Evolutionary conservation across 805 yeast genomes (phyloP).

Genomic region (Priceomyces castillae): DNA sequence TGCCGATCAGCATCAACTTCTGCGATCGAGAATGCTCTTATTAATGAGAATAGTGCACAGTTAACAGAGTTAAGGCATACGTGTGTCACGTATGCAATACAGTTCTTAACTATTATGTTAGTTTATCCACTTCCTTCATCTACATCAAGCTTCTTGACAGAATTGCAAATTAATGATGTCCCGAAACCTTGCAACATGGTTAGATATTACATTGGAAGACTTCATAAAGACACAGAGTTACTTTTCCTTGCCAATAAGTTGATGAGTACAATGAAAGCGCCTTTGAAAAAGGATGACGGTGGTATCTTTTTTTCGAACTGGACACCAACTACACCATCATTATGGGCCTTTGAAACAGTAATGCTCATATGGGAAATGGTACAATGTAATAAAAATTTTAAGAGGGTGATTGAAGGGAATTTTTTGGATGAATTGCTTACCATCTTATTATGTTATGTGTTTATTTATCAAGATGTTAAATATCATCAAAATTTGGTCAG

Average conservation of each 20-base stretch:
- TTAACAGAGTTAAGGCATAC: conserved; percentile 43
- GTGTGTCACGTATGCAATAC: conserved; percentile 55
- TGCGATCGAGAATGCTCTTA: conserved; percentile 45
- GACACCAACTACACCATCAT: conserved; percentile 22
- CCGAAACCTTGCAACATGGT: conserved; percentile 46
- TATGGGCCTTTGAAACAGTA: conserved; percentile 58
- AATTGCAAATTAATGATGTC: conserved; percentile 23
- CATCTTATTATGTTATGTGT: conserved; percentile 55
- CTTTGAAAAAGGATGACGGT: conserved; percentile 28
- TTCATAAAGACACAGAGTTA: conserved; percentile 56
- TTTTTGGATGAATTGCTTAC: conserved; percentile 55
- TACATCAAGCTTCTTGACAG: conserved; percentile 33
- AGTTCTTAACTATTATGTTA: conserved; percentile 58
- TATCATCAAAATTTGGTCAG: conserved; percentile 45
- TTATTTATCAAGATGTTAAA: conserved; percentile 42
- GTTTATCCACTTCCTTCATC: conserved; percentile 58
- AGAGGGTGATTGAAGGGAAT: conserved; percentile 34
- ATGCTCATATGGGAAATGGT: conserved; percentile 72
- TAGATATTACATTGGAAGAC: conserved; percentile 49
- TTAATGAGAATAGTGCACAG: conserved; percentile 20
- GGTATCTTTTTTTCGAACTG: conserved; percentile 11
- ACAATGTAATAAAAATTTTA: conserved; percentile 66
- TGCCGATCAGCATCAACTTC: conserved; percentile 48
- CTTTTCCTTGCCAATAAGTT: conserved; percentile 47
- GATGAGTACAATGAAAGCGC: conserved; percentile 45